These are phyloP conservation scores for Pseudogymnoascus sp. DNA, from an alignment of 2,329 filamentous ascomycete genomes.

Conservation along the genomic window DNA sequence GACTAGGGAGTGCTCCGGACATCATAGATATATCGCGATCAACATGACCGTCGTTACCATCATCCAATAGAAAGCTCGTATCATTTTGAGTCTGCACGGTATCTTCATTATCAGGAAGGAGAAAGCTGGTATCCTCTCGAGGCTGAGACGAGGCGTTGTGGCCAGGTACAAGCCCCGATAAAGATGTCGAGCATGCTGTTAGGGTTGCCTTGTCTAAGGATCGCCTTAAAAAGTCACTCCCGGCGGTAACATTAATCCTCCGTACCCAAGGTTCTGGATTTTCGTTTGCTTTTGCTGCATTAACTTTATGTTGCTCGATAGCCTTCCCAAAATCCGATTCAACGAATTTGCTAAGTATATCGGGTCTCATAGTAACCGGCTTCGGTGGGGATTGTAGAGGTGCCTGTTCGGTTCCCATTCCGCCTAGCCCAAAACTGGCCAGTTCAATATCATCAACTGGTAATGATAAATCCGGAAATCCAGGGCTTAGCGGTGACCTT, in stretches of 20 bases:
- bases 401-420: neutral
- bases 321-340: constrained; percentile 3
- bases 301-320: constrained; percentile 5
- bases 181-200: neutral
- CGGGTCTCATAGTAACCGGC: constrained; percentile 5
- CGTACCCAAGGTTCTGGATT: neutral
- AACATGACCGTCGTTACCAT: constrained; percentile 40
- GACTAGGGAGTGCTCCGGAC: constrained; percentile 35
- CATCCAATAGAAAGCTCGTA: constrained; percentile 6
- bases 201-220: constrained; percentile 1
- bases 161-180: neutral
- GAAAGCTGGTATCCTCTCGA: constrained; percentile 1
- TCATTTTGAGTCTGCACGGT: neutral
- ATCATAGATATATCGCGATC: constrained; percentile 42
- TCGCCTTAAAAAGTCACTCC: constrained; percentile 5
- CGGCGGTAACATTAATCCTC: constrained; percentile 5
- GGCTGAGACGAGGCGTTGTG: neutral
- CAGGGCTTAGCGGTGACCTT: constrained; percentile 29
- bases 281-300: neutral
- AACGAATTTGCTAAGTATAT: constrained; percentile 6
- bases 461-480: constrained; percentile 44
- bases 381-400: neutral
- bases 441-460: constrained; percentile 5
- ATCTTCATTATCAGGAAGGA: neutral
- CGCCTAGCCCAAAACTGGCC: neutral